Conservation (phyloP, 768 basidiomycete species). For the Lactarius indigo region DNA sequence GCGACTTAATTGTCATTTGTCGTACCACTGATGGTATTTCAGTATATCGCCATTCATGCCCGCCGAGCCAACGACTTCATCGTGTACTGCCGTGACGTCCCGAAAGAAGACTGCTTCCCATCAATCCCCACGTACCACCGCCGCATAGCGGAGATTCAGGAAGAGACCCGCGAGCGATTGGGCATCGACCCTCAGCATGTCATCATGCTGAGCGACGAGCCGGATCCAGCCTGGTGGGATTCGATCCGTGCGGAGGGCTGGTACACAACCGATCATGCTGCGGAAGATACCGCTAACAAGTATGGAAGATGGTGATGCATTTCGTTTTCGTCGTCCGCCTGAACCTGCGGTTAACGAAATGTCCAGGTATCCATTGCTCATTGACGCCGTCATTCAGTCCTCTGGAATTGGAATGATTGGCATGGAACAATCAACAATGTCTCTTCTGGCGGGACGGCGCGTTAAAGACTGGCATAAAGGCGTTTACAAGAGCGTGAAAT, state of each 20-base stretch:
- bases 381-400: constrained; percentile 72
- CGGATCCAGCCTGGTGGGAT: constrained; percentile 39
- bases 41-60: constrained; percentile 23
- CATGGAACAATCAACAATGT: constrained; percentile 70
- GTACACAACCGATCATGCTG: constrained; percentile 35
- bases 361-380: constrained; percentile 64
- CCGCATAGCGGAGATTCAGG: constrained; percentile 35
- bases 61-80: constrained; percentile 20
- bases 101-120: constrained; percentile 38
- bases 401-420: constrained; percentile 66
- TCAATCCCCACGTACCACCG: constrained; percentile 32
- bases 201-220: constrained; percentile 44
- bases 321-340: background rate
- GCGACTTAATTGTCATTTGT: background rate
- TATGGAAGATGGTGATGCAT: constrained; percentile 36
- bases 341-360: background rate
- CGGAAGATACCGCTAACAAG: constrained; percentile 33
- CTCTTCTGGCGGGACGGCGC: constrained; percentile 58
- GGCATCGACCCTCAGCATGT: constrained; percentile 35
- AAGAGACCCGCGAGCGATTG: constrained; percentile 33
- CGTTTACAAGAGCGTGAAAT: constrained; percentile 47
- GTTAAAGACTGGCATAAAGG: constrained; percentile 66
- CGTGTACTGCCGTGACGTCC: constrained; percentile 33
- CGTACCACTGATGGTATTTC: background rate
- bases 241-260: constrained; percentile 36